These are phyloP conservation scores for Ambrosia artemisiifolia DNA, from an alignment of 129 eudicot genomes.

Conservation along the genomic window DNA sequence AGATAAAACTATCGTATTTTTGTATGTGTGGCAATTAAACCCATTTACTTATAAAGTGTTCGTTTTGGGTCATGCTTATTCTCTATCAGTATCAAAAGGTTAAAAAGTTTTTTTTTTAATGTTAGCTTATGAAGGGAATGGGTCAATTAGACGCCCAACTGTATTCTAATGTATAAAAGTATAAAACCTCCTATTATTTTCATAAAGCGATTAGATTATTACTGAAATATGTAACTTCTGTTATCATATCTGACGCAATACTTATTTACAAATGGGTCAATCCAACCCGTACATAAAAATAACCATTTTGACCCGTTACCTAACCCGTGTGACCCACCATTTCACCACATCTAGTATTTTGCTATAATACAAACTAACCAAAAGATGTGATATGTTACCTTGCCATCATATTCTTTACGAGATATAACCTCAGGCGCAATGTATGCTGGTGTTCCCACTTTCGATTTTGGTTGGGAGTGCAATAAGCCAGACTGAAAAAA, in stretches of 20 bases:
- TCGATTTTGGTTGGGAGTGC: conserved; percentile 85
- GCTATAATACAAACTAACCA: background rate
- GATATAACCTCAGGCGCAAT: conserved; percentile 89
- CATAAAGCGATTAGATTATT: background rate
- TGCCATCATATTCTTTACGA: conserved; percentile 86
- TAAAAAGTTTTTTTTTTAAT: background rate
- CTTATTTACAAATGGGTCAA: background rate
- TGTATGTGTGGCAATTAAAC: background rate
- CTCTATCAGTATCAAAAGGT: background rate
- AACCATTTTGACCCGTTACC: background rate
- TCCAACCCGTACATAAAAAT: background rate
- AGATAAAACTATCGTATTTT: background rate
- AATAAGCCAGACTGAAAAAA: conserved; percentile 62
- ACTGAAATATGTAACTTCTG: background rate
- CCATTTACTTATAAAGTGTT: background rate
- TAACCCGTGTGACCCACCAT: background rate
- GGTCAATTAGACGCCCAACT: background rate
- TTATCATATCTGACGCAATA: background rate
- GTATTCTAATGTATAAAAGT: background rate
- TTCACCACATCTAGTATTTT: background rate
- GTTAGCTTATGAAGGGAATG: background rate
- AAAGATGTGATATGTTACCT: conserved; percentile 39
- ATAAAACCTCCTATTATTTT: too few relatives aligned
- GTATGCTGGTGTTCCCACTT: conserved; percentile 93
- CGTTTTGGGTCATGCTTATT: background rate